Percentiles rank a stretch among this genome's conserved stretches.
Evolutionary conservation across 305 asterid genomes (phyloP).

Genomic region (Fraxinus floribunda): DNA sequence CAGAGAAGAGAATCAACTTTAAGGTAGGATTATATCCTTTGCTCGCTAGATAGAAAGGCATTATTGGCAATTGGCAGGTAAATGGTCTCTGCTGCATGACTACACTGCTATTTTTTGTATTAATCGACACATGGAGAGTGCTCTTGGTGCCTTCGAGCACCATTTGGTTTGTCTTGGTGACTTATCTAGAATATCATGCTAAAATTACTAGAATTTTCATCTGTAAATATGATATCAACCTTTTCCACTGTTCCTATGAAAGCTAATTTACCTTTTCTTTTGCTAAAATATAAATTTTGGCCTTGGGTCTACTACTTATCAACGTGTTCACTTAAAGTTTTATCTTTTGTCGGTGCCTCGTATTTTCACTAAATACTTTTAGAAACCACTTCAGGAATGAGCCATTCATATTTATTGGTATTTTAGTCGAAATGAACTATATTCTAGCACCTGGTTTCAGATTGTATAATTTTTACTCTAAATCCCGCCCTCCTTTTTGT

Average conservation of each 20-base stretch:
- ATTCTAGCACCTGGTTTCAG: not conserved
- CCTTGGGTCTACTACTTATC: not conserved
- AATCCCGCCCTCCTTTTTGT: conserved; percentile 11
- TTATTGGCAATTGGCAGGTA: not conserved
- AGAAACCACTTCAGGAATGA: not conserved
- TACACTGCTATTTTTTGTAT: not conserved
- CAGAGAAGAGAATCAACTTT: not conserved
- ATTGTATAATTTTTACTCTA: not conserved
- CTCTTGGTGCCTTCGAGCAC: not conserved
- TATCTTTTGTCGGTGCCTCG: not conserved
- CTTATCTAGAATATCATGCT: not conserved
- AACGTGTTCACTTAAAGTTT: not conserved
- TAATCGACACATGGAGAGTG: not conserved
- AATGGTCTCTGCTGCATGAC: not conserved
- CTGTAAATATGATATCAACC: not conserved
- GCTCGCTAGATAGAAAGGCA: not conserved
- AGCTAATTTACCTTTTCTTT: not conserved
- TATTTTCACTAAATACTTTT: not conserved
- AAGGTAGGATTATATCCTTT: not conserved
- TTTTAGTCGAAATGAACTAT: not conserved
- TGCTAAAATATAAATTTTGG: not conserved
- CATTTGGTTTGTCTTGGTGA: not conserved
- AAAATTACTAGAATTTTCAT: not conserved
- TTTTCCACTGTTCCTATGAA: not conserved
- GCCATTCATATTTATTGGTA: not conserved